phyloP scores from a whole-genome alignment of 805 yeast genomes.

The Candida ulmi region DNA sequence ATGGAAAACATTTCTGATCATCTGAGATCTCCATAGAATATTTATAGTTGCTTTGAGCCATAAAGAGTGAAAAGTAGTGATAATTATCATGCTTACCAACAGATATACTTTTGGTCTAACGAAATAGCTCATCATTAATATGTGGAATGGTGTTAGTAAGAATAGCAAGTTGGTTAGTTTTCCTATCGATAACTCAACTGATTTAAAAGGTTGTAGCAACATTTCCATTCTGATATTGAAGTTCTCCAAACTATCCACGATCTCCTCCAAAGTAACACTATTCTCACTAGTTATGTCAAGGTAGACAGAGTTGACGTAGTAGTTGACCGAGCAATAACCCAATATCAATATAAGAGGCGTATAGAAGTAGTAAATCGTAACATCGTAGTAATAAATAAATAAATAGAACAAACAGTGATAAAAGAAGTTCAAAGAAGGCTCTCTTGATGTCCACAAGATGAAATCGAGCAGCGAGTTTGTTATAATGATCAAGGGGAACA shows the following conservation, averaged over 20 bases:
- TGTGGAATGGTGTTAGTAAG: constrained; percentile 36
- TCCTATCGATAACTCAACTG: constrained; percentile 24
- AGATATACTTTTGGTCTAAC: constrained; percentile 30
- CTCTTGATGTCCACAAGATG: constrained; percentile 43
- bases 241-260: constrained; percentile 38
- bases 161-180: constrained; percentile 26
- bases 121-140: constrained; percentile 26
- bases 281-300: constrained; percentile 33
- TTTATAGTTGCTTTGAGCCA: constrained; percentile 40
- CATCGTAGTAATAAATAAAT: constrained; percentile 35
- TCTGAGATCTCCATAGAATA: constrained; percentile 41
- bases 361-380: constrained; percentile 22
- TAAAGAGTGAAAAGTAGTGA: constrained; percentile 38
- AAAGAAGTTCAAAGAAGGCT: constrained; percentile 34
- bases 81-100: constrained; percentile 31
- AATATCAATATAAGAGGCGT: constrained; percentile 30
- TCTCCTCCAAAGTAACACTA: constrained; percentile 44
- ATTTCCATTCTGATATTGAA: constrained; percentile 37
- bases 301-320: constrained; percentile 37
- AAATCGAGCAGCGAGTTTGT: constrained; percentile 36
- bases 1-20: constrained; percentile 31
- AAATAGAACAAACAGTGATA: constrained; percentile 31
- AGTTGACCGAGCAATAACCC: constrained; percentile 33
- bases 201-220: constrained; percentile 11
- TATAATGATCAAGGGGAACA: constrained; percentile 39